Percentiles rank a stretch among this genome's conserved stretches.
Evolutionary conservation across 305 asterid genomes (phyloP).

Genomic region (Coffea humblotiana): DNA sequence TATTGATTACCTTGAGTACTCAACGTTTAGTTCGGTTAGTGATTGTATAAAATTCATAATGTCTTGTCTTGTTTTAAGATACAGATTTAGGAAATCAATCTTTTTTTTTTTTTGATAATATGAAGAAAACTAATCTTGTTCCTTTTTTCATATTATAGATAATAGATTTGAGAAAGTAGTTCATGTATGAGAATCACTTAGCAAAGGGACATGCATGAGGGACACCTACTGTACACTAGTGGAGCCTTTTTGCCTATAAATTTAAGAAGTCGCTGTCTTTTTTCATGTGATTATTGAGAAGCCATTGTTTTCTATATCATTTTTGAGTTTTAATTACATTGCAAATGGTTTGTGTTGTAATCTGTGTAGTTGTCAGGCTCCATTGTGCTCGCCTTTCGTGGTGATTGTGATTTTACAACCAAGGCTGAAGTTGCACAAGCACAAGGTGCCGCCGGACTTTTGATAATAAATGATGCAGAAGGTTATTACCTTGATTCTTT

Average conservation of each 20-base stretch:
- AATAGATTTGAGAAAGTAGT: not conserved
- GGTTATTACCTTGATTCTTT: constrained; percentile 48
- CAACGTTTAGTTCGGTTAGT: not conserved
- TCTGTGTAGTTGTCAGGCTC: constrained; percentile 64
- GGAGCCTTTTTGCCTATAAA: not conserved
- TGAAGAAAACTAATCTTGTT: not conserved
- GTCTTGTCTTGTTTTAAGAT: not conserved
- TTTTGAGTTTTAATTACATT: not conserved
- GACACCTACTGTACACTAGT: not conserved
- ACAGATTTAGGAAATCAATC: not conserved
- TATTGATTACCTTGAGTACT: not conserved
- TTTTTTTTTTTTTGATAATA: not conserved
- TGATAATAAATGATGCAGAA: constrained; percentile 75
- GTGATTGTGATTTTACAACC: constrained; percentile 77
- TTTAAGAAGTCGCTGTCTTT: not conserved
- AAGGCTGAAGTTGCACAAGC: constrained; percentile 85
- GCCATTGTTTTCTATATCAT: not conserved
- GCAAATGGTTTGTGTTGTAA: constrained; percentile 14
- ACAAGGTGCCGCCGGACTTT: constrained; percentile 77
- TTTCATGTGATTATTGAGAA: not conserved
- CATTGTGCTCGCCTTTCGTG: constrained; percentile 71
- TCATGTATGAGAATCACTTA: not conserved
- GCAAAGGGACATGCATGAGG: not conserved
- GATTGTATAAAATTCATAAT: not conserved
- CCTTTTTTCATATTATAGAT: not conserved